These are phyloP conservation scores for Aspergillus niger DNA, from an alignment of 2,329 filamentous ascomycete genomes.

Conservation along the genomic window DNA sequence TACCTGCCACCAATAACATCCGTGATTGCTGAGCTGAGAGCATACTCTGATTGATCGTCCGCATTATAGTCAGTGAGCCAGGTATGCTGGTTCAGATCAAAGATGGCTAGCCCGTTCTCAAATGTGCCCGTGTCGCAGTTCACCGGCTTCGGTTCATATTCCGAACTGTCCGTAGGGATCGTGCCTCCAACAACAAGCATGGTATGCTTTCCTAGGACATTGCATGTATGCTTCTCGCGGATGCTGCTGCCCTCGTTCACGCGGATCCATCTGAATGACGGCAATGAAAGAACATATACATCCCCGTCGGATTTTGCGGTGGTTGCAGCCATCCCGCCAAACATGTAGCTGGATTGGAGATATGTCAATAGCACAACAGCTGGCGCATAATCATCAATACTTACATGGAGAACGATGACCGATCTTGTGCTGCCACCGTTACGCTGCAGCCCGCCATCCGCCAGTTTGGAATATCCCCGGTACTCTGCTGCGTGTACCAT, in stretches of 20 bases:
- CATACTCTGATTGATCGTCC: neutral
- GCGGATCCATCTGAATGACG: slow-evolving; percentile 13
- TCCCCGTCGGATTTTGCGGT: slow-evolving; percentile 7
- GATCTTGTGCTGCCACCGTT: slow-evolving; percentile 3
- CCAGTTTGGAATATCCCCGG: slow-evolving; percentile 13
- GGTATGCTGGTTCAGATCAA: slow-evolving; percentile 3
- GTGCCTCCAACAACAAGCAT: slow-evolving; percentile 11
- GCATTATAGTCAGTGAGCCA: slow-evolving; percentile 10
- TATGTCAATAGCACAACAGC: neutral
- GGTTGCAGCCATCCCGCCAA: slow-evolving; percentile 9
- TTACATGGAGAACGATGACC: slow-evolving; percentile 15
- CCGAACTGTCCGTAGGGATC: slow-evolving; percentile 1
- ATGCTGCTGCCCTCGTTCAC: slow-evolving; percentile 5
- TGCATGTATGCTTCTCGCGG: slow-evolving; percentile 10
- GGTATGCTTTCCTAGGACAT: neutral
- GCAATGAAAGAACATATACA: slow-evolving; percentile 14
- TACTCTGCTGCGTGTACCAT: slow-evolving; percentile 13
- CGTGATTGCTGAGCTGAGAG: neutral
- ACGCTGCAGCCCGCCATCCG: slow-evolving; percentile 14
- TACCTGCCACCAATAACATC: slow-evolving; percentile 9
- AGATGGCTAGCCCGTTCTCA: slow-evolving; percentile 10
- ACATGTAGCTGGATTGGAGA: neutral
- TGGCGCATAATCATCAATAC: neutral
- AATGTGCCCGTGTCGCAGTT: slow-evolving; percentile 9
- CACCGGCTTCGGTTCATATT: slow-evolving; percentile 3